Conservation (phyloP, 345 rosid species). For the Linum tenue region DNA sequence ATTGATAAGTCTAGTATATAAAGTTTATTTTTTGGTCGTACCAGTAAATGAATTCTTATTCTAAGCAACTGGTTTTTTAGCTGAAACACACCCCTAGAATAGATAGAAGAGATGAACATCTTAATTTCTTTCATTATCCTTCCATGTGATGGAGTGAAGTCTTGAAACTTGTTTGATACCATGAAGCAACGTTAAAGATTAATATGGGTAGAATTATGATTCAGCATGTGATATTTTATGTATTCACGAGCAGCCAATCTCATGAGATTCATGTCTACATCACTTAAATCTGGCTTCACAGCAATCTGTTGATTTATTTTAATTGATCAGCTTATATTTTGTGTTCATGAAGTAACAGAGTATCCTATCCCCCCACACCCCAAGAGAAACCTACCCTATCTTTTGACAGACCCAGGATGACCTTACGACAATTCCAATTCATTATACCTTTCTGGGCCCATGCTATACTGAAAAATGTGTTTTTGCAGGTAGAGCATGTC, state of each 20-base stretch:
- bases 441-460: background rate
- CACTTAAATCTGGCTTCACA: background rate
- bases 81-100: too few species aligned
- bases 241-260: background rate
- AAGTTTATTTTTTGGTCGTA: too few species aligned
- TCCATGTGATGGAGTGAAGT: too few species aligned
- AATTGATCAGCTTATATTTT: background rate
- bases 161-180: too few species aligned
- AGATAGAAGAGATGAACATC: too few species aligned
- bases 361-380: too few species aligned
- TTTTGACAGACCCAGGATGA: background rate
- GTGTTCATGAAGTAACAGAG: background rate
- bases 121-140: too few species aligned
- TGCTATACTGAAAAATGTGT: background rate
- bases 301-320: background rate
- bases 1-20: too few species aligned
- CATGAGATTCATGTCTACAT: background rate
- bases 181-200: too few species aligned
- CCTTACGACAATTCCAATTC: background rate
- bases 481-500: constrained; percentile 64
- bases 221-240: background rate
- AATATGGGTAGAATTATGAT: too few species aligned
- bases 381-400: background rate
- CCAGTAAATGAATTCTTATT: too few species aligned
- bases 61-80: too few species aligned